Conservation (phyloP, 441 rosid genomes). For the Sinapis alba region DNA sequence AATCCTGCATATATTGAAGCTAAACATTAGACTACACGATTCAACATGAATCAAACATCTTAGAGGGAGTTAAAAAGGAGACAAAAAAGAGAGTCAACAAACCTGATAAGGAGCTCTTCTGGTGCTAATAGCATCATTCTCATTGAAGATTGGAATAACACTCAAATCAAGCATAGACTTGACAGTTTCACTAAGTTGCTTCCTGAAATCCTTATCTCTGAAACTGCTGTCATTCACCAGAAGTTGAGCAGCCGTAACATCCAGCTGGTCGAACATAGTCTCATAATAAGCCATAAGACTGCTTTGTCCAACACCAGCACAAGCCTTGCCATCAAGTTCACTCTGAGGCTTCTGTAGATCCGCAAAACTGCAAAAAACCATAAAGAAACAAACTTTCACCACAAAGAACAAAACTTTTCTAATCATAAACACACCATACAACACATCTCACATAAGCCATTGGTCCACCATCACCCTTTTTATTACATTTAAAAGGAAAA, state of each 20-base stretch:
- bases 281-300: slow-evolving; percentile 97
- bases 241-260: slow-evolving; percentile 90
- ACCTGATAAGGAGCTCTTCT: slow-evolving; percentile 99
- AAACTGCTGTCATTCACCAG: slow-evolving; percentile 96
- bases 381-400: slow-evolving; percentile 2
- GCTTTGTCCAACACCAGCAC: slow-evolving; percentile 99
- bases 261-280: slow-evolving; percentile 90
- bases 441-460: not conserved
- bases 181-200: slow-evolving; percentile 82
- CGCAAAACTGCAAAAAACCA: slow-evolving; percentile 63
- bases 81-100: slow-evolving; percentile 19
- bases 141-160: slow-evolving; percentile 93
- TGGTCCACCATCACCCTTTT: not conserved
- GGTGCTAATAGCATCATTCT: slow-evolving; percentile 98
- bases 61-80: not conserved
- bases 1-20: slow-evolving; percentile 66
- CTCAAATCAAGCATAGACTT: slow-evolving; percentile 63
- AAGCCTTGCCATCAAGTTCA: slow-evolving; percentile 96
- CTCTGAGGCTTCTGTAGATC: slow-evolving; percentile 95
- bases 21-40: slow-evolving; percentile 17
- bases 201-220: slow-evolving; percentile 77
- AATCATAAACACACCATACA: not conserved
- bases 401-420: not conserved
- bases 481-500: not conserved
- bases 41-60: not conserved